These are phyloP conservation scores for Nidula microcarpa DNA, from an alignment of 768 basidiomycete genomes.

Conservation along the genomic window DNA sequence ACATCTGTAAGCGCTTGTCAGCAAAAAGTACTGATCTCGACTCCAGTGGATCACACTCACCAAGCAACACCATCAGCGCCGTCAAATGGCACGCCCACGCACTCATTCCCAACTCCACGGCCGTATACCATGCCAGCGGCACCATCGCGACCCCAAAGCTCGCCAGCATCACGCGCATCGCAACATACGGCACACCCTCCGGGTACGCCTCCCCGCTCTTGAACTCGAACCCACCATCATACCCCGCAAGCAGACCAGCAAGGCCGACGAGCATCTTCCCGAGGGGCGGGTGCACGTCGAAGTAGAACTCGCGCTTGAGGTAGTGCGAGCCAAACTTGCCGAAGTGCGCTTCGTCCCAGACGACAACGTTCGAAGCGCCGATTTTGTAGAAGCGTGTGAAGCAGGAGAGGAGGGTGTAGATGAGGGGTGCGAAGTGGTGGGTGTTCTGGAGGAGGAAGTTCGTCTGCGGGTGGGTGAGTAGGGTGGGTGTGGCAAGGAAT, in stretches of 20 bases:
- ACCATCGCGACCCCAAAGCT: slow-evolving; percentile 95
- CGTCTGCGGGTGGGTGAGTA: slow-evolving; percentile 36
- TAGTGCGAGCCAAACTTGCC: slow-evolving; percentile 99
- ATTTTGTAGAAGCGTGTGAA: slow-evolving; percentile 95
- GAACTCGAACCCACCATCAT: slow-evolving; percentile 90
- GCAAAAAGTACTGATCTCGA: background rate
- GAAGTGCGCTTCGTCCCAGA: slow-evolving; percentile 99
- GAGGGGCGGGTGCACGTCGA: slow-evolving; percentile 97
- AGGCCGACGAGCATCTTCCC: slow-evolving; percentile 99
- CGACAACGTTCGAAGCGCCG: slow-evolving; percentile 78
- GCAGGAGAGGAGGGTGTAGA: slow-evolving; percentile 92
- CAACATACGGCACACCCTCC: slow-evolving; percentile 80
- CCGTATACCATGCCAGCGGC: slow-evolving; percentile 95
- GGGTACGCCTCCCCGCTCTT: slow-evolving; percentile 89
- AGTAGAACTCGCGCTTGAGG: slow-evolving; percentile 98
- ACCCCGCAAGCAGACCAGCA: slow-evolving; percentile 86
- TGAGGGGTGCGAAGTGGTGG: slow-evolving; percentile 71
- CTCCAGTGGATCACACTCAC: slow-evolving; percentile 38
- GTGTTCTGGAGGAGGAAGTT: slow-evolving; percentile 80
- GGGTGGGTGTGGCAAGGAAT: slow-evolving; percentile 8
- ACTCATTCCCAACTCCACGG: slow-evolving; percentile 91
- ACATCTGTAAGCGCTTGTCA: slow-evolving; percentile 57
- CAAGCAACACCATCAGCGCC: slow-evolving; percentile 89
- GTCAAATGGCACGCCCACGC: slow-evolving; percentile 87
- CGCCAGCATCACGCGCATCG: slow-evolving; percentile 94